Percentiles rank a stretch among this genome's conserved stretches.
These are phyloP conservation scores for Neonectria punicea DNA, from an alignment of 2,329 filamentous ascomycete species.

Conservation along the genomic window DNA sequence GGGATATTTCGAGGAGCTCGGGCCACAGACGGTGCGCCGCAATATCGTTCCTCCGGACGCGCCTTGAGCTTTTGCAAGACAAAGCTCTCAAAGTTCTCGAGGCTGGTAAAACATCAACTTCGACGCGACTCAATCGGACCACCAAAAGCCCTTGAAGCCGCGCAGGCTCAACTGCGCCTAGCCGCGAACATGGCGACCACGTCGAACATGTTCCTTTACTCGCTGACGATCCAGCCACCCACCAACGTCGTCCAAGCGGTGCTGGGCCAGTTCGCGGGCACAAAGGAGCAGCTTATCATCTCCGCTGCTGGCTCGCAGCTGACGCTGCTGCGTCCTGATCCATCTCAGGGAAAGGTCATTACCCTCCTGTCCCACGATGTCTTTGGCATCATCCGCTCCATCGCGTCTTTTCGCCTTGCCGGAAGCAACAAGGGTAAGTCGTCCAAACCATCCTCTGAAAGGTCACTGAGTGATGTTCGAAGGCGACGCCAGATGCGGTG, in stretches of 20 bases:
- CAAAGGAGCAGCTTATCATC: slow-evolving; percentile 97
- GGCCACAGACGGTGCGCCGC: slow-evolving; percentile 45
- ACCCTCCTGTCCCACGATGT: slow-evolving; percentile 91
- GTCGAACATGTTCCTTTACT: slow-evolving; percentile 98
- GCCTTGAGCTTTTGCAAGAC: slow-evolving; percentile 46
- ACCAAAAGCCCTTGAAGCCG: slow-evolving; percentile 50
- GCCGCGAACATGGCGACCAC: slow-evolving; percentile 87
- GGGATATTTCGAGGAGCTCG: slow-evolving; percentile 47
- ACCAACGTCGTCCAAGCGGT: slow-evolving; percentile 91
- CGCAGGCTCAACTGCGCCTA: slow-evolving; percentile 63
- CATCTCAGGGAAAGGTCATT: slow-evolving; percentile 84
- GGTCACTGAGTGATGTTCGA: slow-evolving; percentile 74
- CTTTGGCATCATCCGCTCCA: slow-evolving; percentile 92
- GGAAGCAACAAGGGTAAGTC: slow-evolving; percentile 95
- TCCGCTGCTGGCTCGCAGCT: slow-evolving; percentile 92
- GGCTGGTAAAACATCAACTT: slow-evolving; percentile 36
- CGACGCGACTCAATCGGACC: slow-evolving; percentile 43
- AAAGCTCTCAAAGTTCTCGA: slow-evolving; percentile 42
- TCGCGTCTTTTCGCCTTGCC: slow-evolving; percentile 90
- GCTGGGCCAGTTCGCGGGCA: slow-evolving; percentile 93
- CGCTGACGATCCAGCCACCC: slow-evolving; percentile 92
- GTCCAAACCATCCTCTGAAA: slow-evolving; percentile 53
- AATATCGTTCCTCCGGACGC: slow-evolving; percentile 50
- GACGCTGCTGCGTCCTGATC: slow-evolving; percentile 86
- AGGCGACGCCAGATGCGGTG: slow-evolving; percentile 44